A percentile compares a stretch with the other conserved stretches of the same genome.
These are phyloP conservation scores for Citrullus mucosospermus DNA, from an alignment of 306 rosid genomes.

Conservation along the genomic window DNA sequence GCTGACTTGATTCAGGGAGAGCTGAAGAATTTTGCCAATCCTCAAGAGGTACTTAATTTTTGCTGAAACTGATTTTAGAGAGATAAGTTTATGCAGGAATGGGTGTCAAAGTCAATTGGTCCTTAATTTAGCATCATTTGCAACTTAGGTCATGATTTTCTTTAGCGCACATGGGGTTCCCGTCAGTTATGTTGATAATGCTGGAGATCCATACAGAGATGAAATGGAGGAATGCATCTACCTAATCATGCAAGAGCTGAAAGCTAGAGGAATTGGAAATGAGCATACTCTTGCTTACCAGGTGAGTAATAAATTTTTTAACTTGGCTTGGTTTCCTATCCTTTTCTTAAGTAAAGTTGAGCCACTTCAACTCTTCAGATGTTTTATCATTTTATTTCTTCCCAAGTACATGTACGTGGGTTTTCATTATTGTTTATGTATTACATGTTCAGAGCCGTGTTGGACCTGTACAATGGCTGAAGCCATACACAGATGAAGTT, in stretches of 20 bases:
- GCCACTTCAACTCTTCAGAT: neutral
- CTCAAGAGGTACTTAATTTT: conserved; percentile 51
- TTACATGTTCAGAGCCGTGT: conserved; percentile 67
- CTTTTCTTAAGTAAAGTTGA: neutral
- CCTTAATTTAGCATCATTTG: conserved; percentile 4
- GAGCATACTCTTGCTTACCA: conserved; percentile 94
- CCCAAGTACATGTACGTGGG: neutral
- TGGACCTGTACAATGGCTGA: conserved; percentile 98
- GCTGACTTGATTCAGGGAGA: conserved; percentile 83
- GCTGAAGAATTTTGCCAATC: conserved; percentile 47
- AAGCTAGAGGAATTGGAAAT: conserved; percentile 69
- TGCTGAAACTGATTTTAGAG: conserved; percentile 5
- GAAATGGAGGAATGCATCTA: conserved; percentile 93
- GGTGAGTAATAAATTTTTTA: conserved; percentile 29
- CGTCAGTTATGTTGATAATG: conserved; percentile 78
- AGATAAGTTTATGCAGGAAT: neutral
- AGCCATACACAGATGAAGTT: conserved; percentile 94
- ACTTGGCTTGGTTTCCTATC: neutral
- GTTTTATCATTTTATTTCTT: neutral
- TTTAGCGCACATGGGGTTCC: conserved; percentile 99
- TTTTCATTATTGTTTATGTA: neutral
- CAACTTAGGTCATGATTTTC: conserved; percentile 66
- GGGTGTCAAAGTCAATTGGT: neutral
- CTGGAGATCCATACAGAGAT: conserved; percentile 97
- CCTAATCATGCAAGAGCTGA: conserved; percentile 91